Conservation (phyloP, 1,284 basidiomycete species). For the Papiliotrema nemorosa region DNA sequence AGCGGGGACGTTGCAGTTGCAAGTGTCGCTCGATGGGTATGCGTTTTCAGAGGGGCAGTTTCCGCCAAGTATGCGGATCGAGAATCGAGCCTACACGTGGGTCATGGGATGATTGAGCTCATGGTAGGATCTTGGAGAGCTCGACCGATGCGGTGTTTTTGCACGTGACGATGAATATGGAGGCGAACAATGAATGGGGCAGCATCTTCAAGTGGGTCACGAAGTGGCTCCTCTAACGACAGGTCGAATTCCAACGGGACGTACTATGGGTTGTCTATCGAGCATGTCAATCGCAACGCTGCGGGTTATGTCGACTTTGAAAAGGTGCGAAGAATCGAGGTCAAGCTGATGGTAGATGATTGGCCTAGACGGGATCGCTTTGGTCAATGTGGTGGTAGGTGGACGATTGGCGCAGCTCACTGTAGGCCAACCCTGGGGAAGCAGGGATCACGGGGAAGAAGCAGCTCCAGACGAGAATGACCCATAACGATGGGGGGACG, state of each 20-base stretch:
- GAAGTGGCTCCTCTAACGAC: too few species aligned
- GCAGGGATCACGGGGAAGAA: conserved; percentile 72
- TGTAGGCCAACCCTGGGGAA: conserved; percentile 65
- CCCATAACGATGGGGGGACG: conserved; percentile 88
- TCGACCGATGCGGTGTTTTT: conserved; percentile 89
- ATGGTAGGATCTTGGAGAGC: conserved; percentile 87
- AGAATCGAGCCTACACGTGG: conserved; percentile 60
- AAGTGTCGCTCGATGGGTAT: conserved; percentile 86
- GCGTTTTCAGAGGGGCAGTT: conserved; percentile 82
- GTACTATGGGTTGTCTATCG: conserved; percentile 81
- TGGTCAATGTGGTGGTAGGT: conserved; percentile 74
- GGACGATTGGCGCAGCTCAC: not conserved
- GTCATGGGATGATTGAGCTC: not conserved
- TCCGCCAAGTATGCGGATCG: conserved; percentile 82
- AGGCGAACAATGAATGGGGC: conserved; percentile 74
- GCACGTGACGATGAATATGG: conserved; percentile 86
- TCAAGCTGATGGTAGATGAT: conserved; percentile 57
- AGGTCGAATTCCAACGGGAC: conserved; percentile 99
- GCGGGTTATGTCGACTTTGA: conserved; percentile 94
- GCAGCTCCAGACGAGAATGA: conserved; percentile 78
- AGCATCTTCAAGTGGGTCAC: conserved; percentile 83
- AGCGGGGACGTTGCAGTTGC: conserved; percentile 66
- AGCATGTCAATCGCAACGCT: conserved; percentile 84
- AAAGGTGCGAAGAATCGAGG: conserved; percentile 53
- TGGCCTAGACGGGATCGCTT: conserved; percentile 89